These are phyloP conservation scores for Cladorrhinum samala DNA, from an alignment of 495 filamentous ascomycete species.

Conservation along the genomic window DNA sequence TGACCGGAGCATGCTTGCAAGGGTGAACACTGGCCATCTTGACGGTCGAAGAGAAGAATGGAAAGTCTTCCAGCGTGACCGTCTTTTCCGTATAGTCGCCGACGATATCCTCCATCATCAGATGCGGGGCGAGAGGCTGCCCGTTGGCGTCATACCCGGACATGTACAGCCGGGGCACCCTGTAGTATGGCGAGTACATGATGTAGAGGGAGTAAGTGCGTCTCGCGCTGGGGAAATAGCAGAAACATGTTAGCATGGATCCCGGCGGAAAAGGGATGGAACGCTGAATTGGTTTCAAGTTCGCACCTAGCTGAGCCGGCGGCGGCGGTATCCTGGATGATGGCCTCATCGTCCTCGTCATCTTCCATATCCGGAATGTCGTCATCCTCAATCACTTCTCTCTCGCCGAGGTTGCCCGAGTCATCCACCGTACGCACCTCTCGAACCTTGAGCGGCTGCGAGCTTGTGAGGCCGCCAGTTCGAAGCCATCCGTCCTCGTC, in stretches of 20 bases:
- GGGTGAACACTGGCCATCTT: slow-evolving; percentile 98
- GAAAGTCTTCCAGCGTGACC: slow-evolving; percentile 96
- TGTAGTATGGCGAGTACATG: slow-evolving; percentile 93
- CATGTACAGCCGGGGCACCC: slow-evolving; percentile 91
- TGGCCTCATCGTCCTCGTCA: slow-evolving; percentile 95
- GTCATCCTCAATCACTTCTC: slow-evolving; percentile 60
- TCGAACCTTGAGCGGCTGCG: slow-evolving; percentile 62
- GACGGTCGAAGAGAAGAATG: slow-evolving; percentile 73
- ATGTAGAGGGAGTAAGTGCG: slow-evolving; percentile 98
- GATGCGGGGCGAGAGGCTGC: slow-evolving; percentile 75
- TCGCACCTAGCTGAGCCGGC: slow-evolving; percentile 63
- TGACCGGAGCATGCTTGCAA: slow-evolving; percentile 86
- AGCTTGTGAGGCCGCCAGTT: slow-evolving; percentile 69
- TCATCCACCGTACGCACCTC: slow-evolving; percentile 87
- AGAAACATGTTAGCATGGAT: background rate
- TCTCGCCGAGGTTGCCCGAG: slow-evolving; percentile 67
- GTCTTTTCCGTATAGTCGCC: slow-evolving; percentile 99
- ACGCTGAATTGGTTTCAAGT: slow-evolving; percentile 6
- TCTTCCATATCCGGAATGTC: slow-evolving; percentile 99
- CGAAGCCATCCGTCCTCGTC: slow-evolving; percentile 89
- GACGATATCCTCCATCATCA: slow-evolving; percentile 99
- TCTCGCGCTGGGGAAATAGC: slow-evolving; percentile 55
- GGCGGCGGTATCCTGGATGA: slow-evolving; percentile 70
- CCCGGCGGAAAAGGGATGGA: slow-evolving; percentile 8
- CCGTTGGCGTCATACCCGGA: slow-evolving; percentile 80